Conservation (phyloP, 352 stramenopile species). For the Globisporangium cylindrosporum region DNA sequence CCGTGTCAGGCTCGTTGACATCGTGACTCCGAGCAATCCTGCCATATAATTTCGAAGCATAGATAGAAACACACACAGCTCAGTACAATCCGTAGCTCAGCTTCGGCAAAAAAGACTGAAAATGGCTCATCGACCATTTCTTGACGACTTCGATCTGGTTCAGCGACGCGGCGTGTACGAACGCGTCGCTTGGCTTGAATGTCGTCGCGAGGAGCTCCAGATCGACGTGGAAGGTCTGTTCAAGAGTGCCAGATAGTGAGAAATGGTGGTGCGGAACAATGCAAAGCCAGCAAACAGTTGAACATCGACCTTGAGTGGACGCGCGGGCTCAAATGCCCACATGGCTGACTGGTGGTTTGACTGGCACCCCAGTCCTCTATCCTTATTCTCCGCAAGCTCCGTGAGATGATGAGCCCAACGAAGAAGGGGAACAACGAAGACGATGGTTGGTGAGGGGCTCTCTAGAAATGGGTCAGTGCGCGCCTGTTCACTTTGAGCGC, state of each 20-base stretch:
- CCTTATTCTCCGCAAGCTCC: neutral
- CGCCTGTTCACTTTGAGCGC: neutral
- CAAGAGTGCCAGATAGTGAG: neutral
- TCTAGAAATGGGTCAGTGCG: neutral
- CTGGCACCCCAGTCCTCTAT: neutral
- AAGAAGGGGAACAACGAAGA: neutral
- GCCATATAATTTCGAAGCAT: neutral
- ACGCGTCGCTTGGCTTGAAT: constrained; percentile 46
- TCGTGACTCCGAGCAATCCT: constrained; percentile 52
- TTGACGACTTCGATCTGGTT: constrained; percentile 63
- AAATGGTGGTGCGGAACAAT: neutral
- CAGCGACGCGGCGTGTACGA: constrained; percentile 63
- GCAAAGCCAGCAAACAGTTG: neutral
- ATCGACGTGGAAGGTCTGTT: constrained; percentile 40
- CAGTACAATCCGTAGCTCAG: neutral
- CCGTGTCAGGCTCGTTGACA: constrained; percentile 46
- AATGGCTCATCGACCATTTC: constrained; percentile 29
- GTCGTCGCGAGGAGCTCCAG: constrained; percentile 32
- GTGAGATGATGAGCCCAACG: neutral
- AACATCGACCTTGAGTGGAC: constrained; percentile 4
- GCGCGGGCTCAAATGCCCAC: constrained; percentile 15
- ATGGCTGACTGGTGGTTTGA: constrained; percentile 4
- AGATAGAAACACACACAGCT: neutral
- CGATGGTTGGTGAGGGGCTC: neutral
- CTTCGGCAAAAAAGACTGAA: neutral